Evolutionary conservation across 805 yeast genomes (phyloP).

Genomic region (Yueomyces sinensis): DNA sequence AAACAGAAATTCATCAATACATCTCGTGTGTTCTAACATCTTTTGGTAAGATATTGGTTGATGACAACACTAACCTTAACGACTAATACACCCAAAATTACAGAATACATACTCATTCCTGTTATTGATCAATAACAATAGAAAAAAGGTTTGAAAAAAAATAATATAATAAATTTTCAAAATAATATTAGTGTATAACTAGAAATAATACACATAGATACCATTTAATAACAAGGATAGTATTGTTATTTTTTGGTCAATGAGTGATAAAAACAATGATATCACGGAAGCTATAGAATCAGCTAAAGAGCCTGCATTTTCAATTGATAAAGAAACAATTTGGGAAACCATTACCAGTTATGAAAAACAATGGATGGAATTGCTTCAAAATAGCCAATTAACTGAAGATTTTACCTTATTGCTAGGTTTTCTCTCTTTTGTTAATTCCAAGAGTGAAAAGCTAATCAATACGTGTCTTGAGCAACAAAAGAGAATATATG

Average conservation of each 20-base stretch:
- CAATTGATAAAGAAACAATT: slow-evolving; percentile 7
- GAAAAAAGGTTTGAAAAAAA: background rate
- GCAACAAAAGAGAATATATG: background rate
- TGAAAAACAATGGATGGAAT: slow-evolving; percentile 12
- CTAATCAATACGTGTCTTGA: slow-evolving; percentile 3
- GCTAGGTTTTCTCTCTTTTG: slow-evolving; percentile 16
- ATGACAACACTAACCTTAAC: too few relatives aligned
- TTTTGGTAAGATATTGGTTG: too few relatives aligned
- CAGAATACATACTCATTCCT: too few relatives aligned
- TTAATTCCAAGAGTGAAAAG: slow-evolving; percentile 16
- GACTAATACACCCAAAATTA: too few relatives aligned
- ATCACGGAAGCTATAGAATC: background rate
- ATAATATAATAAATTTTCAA: too few relatives aligned
- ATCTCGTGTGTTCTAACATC: too few relatives aligned
- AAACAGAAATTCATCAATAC: too few relatives aligned
- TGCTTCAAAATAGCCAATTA: slow-evolving; percentile 14
- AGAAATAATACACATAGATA: background rate
- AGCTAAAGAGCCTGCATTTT: background rate
- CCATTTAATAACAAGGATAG: background rate
- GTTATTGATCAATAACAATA: background rate
- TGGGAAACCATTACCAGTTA: slow-evolving; percentile 9
- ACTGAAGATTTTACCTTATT: slow-evolving; percentile 18
- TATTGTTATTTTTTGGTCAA: background rate
- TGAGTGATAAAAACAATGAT: background rate
- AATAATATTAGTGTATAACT: background rate